Base-by-base conservation (phyloP, 306 rosid species). In the Begonia peltatifolia region DNA sequence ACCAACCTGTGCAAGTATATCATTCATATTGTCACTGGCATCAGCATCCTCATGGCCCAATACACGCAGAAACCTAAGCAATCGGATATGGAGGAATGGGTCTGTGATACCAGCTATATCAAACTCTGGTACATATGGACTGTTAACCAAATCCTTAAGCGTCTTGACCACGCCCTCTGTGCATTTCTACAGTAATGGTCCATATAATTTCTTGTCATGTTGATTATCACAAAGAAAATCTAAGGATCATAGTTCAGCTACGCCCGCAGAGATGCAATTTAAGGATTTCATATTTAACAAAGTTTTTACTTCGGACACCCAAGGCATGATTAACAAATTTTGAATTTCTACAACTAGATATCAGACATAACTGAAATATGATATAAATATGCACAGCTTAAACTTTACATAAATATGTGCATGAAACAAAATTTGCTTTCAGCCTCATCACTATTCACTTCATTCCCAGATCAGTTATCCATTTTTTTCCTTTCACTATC, bases 1-100 rank as follows among this genome's bases (percentile, higher is more conserved):
- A 69, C 69, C 76, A 22, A 90, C 99, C 94, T 90, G 99, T 38
- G 99, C 99, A 79, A 90, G 99, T 78, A 90, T 83, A 78, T 90
- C 99, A 75, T 86, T 90, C 99, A 90, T 90, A 46, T 56, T 56
- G 57, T 90, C 99, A 64, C 95, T 90, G 64, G 88, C 88, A 71
- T 86, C 94, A 18, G 83, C 82, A 71, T 90, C 85, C 47, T 94
- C 92, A 62, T 90, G 94, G 61, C 99, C 99, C 74, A 90, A 67
- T 58, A 73, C 86, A 57, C 88, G 82, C 79, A 90, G 71, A 71
- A 90, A 84, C 74, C 61, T 83, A 69, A 90, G 82, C 82, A 90
- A 69, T 64, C 94, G 84, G 65, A 90, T 83, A 60, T 90, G 99
- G 50, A 90, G 94, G 78, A 90, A 90, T 57, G 99, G 99, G 62